A percentile compares a stretch with the other conserved stretches of the same genome.
Evolutionary conservation across 148 eudicot species (phyloP).

Genomic region (Talinum fruticosum): DNA sequence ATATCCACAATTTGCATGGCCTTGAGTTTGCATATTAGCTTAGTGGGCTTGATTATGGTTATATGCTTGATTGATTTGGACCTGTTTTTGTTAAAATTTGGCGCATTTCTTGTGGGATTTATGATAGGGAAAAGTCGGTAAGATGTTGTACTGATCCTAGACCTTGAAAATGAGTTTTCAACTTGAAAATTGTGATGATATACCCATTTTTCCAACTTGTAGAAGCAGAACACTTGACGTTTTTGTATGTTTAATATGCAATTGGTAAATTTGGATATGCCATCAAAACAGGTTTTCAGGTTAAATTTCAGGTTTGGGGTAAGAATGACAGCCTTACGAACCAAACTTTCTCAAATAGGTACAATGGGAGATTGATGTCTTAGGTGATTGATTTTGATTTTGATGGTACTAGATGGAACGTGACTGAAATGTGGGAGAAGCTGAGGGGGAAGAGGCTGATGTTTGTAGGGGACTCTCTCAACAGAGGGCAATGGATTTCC

Average conservation of each 20-base stretch:
- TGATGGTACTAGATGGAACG: constrained; percentile 63
- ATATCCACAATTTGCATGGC: not conserved
- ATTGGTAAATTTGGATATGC: not conserved
- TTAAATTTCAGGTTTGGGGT: not conserved
- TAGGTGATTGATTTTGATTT: constrained; percentile 11
- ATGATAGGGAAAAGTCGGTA: not conserved
- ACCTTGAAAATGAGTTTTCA: not conserved
- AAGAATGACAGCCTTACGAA: not conserved
- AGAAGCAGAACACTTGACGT: not conserved
- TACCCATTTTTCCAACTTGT: not conserved
- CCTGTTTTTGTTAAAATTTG: not conserved
- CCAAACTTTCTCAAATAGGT: not conserved
- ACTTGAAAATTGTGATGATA: not conserved
- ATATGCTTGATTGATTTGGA: not conserved
- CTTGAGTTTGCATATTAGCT: not conserved
- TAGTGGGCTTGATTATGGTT: not conserved
- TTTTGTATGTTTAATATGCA: not conserved
- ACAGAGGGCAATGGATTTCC: constrained; percentile 98
- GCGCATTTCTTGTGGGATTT: not conserved
- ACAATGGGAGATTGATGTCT: not conserved
- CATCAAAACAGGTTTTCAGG: not conserved
- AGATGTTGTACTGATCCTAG: not conserved
- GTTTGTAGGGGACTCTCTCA: constrained; percentile 95
- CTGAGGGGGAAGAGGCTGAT: constrained; percentile 83
- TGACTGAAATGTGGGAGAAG: constrained; percentile 81